Percentiles rank a stretch among this genome's conserved stretches.
Conservation (phyloP, 352 stramenopile species). For the Globisporangium sylvaticum region DNA sequence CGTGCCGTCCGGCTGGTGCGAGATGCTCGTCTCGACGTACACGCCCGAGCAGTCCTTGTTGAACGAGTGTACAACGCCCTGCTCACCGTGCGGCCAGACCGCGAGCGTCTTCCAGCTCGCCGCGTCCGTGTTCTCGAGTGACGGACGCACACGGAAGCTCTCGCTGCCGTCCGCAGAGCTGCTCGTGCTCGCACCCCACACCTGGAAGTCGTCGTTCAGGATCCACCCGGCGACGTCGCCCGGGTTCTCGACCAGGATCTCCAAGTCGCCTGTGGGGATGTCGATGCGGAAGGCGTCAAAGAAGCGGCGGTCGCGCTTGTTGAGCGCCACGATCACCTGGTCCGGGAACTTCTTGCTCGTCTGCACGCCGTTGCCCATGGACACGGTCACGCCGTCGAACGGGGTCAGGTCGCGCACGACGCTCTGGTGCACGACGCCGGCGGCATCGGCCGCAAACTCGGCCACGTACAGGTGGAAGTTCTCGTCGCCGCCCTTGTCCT, state of each 20-base stretch:
- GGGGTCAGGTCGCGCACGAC: slow-evolving; percentile 36
- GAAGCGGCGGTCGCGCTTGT: slow-evolving; percentile 28
- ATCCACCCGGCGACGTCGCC: slow-evolving; percentile 26
- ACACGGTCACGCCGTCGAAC: slow-evolving; percentile 30
- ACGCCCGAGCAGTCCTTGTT: slow-evolving; percentile 26
- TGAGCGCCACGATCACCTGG: slow-evolving; percentile 31
- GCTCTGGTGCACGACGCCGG: slow-evolving; percentile 17
- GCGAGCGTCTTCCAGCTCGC: slow-evolving; percentile 31
- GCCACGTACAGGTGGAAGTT: slow-evolving; percentile 42
- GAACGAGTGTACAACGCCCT: slow-evolving; percentile 20
- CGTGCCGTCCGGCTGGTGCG: slow-evolving; percentile 15
- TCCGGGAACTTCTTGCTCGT: slow-evolving; percentile 27
- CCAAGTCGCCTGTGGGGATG: slow-evolving; percentile 22
- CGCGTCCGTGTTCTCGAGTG: slow-evolving; percentile 16
- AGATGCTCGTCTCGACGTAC: slow-evolving; percentile 37
- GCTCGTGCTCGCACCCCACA: slow-evolving; percentile 17
- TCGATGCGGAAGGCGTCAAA: slow-evolving; percentile 35
- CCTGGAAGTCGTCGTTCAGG: slow-evolving; percentile 27
- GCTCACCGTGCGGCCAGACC: slow-evolving; percentile 35
- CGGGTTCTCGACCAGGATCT: slow-evolving; percentile 28
- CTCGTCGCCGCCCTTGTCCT: slow-evolving; percentile 42
- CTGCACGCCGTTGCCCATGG: slow-evolving; percentile 17
- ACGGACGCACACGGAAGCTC: slow-evolving; percentile 23
- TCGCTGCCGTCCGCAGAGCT: slow-evolving; percentile 23
- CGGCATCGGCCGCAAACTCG: slow-evolving; percentile 30